Evolutionary conservation across 2,329 filamentous ascomycete genomes (phyloP).

Genomic region (Stachybotrys elegans): DNA sequence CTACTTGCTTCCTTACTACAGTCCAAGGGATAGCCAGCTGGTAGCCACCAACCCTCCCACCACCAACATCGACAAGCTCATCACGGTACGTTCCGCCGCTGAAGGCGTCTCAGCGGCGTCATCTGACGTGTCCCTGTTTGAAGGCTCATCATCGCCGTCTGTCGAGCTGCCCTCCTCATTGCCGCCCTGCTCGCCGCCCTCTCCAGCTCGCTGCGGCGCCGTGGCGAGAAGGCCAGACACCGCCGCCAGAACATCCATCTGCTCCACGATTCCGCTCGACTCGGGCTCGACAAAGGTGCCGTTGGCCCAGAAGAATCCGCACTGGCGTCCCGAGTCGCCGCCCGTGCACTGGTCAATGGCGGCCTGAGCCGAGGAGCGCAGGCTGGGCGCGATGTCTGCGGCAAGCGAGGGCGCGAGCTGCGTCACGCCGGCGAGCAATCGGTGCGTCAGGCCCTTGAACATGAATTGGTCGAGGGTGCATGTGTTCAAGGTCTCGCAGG

Average conservation of each 20-base stretch:
- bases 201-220: too few species aligned
- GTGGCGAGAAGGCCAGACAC: constrained; percentile 36
- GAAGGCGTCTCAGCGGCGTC: too few species aligned
- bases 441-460: constrained; percentile 51
- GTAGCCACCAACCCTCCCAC: too few species aligned
- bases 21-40: too few species aligned
- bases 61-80: too few species aligned
- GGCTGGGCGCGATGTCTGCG: constrained; percentile 37
- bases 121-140: too few species aligned
- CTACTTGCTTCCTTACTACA: too few species aligned
- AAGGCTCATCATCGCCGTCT: too few species aligned
- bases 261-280: constrained; percentile 47
- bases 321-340: constrained; percentile 36
- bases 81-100: too few species aligned
- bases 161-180: too few species aligned
- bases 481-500: constrained; percentile 41
- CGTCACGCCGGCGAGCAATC: constrained; percentile 43
- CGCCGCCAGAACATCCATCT: constrained; percentile 49
- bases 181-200: too few species aligned
- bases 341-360: constrained; percentile 45
- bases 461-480: constrained; percentile 55
- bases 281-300: constrained; percentile 37
- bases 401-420: constrained; percentile 44
- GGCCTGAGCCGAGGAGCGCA: constrained; percentile 41
- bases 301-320: constrained; percentile 44